Percentiles rank a stretch among this genome's conserved stretches.
These are phyloP conservation scores for Serendipita sp. DNA, from an alignment of 768 basidiomycete genomes.

Conservation along the genomic window DNA sequence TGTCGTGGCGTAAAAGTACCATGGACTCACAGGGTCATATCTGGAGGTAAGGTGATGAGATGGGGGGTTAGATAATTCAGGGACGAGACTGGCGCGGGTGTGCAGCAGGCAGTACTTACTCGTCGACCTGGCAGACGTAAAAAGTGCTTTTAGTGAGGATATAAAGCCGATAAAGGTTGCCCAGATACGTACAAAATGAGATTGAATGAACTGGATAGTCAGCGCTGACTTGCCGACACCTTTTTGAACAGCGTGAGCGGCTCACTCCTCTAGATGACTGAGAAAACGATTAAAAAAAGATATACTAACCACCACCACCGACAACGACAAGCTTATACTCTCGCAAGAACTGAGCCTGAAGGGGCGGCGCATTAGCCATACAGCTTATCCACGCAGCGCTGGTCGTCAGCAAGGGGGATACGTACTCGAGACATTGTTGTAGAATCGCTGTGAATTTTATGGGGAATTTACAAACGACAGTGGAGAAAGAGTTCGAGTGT, in stretches of 20 bases:
- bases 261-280: neutral
- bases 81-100: neutral
- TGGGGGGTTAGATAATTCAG: neutral
- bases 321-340: slow-evolving; percentile 99
- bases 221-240: slow-evolving; percentile 78
- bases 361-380: neutral
- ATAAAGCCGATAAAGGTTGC: slow-evolving; percentile 94
- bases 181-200: slow-evolving; percentile 82
- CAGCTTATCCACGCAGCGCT: neutral
- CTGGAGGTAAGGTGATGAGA: neutral
- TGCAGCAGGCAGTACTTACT: neutral
- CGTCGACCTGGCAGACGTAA: neutral
- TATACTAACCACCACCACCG: slow-evolving; percentile 75
- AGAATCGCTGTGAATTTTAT: neutral
- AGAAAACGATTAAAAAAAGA: slow-evolving; percentile 6
- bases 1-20: neutral
- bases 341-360: slow-evolving; percentile 72
- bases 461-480: neutral
- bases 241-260: slow-evolving; percentile 13
- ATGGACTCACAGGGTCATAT: slow-evolving; percentile 4
- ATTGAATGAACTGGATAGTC: slow-evolving; percentile 97
- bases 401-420: neutral
- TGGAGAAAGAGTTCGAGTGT: neutral
- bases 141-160: slow-evolving; percentile 5
- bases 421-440: neutral